These are phyloP conservation scores for Trichosporon sp. DNA, from an alignment of 1,284 basidiomycete species.

Conservation along the genomic window DNA sequence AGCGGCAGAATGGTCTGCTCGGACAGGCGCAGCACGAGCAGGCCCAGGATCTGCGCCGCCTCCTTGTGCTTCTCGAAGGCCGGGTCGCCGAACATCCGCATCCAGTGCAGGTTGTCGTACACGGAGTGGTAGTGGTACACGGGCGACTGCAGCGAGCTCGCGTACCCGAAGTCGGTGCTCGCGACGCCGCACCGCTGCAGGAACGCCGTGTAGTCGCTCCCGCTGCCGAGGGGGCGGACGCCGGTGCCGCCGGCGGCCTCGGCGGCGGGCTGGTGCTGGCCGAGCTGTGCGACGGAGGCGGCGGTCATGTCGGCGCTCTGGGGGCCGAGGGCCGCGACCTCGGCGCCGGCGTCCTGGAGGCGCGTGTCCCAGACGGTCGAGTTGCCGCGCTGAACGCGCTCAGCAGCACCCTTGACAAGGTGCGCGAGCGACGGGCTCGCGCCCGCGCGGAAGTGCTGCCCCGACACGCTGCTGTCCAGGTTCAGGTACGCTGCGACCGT, in stretches of 20 bases:
- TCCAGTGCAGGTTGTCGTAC: slow-evolving; percentile 72
- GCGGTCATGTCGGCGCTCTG: slow-evolving; percentile 9
- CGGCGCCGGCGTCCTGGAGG: background rate
- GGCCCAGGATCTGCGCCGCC: slow-evolving; percentile 62
- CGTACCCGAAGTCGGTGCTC: slow-evolving; percentile 51
- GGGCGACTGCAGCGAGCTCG: slow-evolving; percentile 54
- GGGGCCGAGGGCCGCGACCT: background rate
- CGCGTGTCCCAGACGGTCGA: slow-evolving; percentile 46
- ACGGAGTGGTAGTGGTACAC: slow-evolving; percentile 68
- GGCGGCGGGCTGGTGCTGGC: background rate
- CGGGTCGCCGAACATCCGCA: slow-evolving; percentile 65
- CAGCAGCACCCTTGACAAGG: slow-evolving; percentile 63
- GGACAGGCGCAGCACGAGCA: slow-evolving; percentile 60
- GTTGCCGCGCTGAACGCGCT: slow-evolving; percentile 60
- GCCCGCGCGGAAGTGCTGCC: slow-evolving; percentile 58
- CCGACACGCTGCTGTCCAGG: slow-evolving; percentile 64
- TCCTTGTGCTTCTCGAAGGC: slow-evolving; percentile 69
- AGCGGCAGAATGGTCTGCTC: slow-evolving; percentile 62
- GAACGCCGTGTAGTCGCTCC: slow-evolving; percentile 70
- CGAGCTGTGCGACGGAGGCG: background rate
- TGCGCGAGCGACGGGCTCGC: slow-evolving; percentile 63
- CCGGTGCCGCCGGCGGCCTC: slow-evolving; percentile 23
- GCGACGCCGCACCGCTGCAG: slow-evolving; percentile 55
- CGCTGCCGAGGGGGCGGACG: slow-evolving; percentile 49
- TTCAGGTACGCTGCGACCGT: slow-evolving; percentile 85